Base-by-base conservation (phyloP, 2,329 filamentous ascomycete genomes). In the Eutypa lata region DNA sequence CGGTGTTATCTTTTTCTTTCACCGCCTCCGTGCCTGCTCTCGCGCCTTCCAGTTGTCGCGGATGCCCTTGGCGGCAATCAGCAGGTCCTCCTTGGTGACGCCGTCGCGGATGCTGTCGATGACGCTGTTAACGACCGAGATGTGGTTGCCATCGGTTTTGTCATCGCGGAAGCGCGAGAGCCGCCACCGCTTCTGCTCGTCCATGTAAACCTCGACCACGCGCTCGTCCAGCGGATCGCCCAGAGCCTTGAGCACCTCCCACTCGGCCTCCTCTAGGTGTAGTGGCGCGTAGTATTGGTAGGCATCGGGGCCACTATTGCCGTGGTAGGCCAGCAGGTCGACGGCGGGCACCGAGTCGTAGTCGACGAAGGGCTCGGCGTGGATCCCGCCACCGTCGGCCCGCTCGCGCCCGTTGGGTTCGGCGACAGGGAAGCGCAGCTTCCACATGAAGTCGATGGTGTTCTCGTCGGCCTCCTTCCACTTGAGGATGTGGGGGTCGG, bases 401-500 rank as follows among this genome's bases (percentile, higher is more conserved):
- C 83, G 81, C 61, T 94, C 88, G 16, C 77, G 72, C 14, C 83
- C 80, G 63, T 87, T 82, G 1, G 88, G 87, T 54, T 89, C 81
- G n/a, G 88, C 76, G 0, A 77, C 66, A 0, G 89, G 88, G 64
- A 97, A 97, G 13, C 81, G 78, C 43, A 99, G 80, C 49, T 82
- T 83, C 62, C 97, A 80, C 42, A 88, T 83, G 70, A 96, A 97
- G 69, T 99, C 94, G 61, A 99, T 85, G 0, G 91, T 96, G 74
- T 99, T 99, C 70, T 99, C 94, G 59, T 90, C 80, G 3, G 91
- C 90, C 0, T 93, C 91, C 73, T 99, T 99, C 94, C 94, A 99
- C 71, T 99, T 99, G 38, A 99, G 77, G 57, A 97, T 99, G 69
- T 96, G 88, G 48, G 84, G 83, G 71, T 99, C 94, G 13, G 94